These are phyloP conservation scores for Pyrenophora seminiperda DNA, from an alignment of 2,329 filamentous ascomycete species.

Conservation along the genomic window DNA sequence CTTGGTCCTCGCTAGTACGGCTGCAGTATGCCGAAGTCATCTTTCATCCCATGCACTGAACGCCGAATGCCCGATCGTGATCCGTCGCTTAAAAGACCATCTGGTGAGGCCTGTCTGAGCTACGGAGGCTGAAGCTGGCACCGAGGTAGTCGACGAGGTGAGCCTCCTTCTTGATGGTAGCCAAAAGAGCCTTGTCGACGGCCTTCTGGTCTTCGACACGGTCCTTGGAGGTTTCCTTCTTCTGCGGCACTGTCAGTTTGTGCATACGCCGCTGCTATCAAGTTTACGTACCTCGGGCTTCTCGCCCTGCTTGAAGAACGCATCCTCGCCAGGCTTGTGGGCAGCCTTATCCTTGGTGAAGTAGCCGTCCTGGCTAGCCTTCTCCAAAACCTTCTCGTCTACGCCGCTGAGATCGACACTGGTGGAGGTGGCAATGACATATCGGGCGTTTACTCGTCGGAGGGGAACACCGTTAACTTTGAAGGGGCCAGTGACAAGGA, in stretches of 20 bases:
- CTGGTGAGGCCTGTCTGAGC: constrained; percentile 99
- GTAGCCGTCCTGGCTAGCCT: constrained; percentile 84
- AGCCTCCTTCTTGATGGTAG: constrained; percentile 98
- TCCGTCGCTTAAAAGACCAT: constrained; percentile 84
- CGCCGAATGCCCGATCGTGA: constrained; percentile 45
- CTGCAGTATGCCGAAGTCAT: constrained; percentile 48
- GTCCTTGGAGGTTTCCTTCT: constrained; percentile 93
- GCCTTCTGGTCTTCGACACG: constrained; percentile 98
- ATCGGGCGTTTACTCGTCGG: constrained; percentile 88
- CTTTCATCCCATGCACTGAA: constrained; percentile 51
- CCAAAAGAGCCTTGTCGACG: constrained; percentile 93
- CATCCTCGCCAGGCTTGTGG: constrained; percentile 96
- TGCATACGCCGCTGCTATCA: background rate
- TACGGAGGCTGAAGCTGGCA: constrained; percentile 97
- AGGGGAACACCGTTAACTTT: constrained; percentile 99
- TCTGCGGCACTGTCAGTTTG: constrained; percentile 61
- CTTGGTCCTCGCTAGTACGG: constrained; percentile 47
- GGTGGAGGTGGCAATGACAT: constrained; percentile 88
- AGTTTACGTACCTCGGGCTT: constrained; percentile 80
- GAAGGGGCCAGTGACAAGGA: constrained; percentile 99
- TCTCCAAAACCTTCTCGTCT: constrained; percentile 73
- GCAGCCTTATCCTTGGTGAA: constrained; percentile 94
- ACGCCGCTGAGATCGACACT: constrained; percentile 84
- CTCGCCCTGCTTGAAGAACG: constrained; percentile 99
- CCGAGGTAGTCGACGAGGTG: constrained; percentile 91